A percentile compares a stretch with the other conserved stretches of the same genome.
Evolutionary conservation across 331 rosid genomes (phyloP).

Genomic region (Pyrus hybrid): DNA sequence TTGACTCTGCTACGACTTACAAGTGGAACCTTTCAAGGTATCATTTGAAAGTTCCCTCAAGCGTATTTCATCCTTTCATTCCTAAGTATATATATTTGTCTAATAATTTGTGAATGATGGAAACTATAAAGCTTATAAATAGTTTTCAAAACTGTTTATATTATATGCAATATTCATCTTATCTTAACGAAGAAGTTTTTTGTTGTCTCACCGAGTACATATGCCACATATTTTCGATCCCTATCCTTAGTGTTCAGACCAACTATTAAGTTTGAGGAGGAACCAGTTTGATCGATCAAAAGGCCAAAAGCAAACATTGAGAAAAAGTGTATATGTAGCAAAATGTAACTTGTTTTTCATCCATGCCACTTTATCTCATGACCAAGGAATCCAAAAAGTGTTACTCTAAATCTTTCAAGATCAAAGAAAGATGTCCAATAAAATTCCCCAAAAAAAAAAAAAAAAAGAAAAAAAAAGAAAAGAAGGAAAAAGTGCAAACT

Average conservation of each 20-base stretch:
- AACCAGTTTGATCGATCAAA: background rate
- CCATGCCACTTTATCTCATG: background rate
- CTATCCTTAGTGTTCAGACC: background rate
- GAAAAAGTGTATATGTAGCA: background rate
- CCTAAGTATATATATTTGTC: background rate
- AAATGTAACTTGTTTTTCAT: background rate
- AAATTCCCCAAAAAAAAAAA: background rate
- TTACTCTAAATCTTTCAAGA: background rate
- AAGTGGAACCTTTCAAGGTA: background rate
- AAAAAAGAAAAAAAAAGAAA: no score
- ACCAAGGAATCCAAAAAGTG: background rate
- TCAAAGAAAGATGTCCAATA: background rate
- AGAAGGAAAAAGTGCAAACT: background rate
- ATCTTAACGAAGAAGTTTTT: no score
- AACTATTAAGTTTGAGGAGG: background rate
- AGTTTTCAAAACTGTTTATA: background rate
- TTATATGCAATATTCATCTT: background rate
- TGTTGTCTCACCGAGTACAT: background rate
- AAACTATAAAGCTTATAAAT: background rate
- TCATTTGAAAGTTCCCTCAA: no score
- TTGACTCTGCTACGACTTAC: background rate
- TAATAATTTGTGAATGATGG: background rate
- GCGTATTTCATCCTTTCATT: background rate
- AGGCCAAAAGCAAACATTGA: background rate
- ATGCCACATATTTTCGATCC: background rate